phyloP scores from a whole-genome alignment of 352 stramenopile species.

The Pythium oligandrum region DNA sequence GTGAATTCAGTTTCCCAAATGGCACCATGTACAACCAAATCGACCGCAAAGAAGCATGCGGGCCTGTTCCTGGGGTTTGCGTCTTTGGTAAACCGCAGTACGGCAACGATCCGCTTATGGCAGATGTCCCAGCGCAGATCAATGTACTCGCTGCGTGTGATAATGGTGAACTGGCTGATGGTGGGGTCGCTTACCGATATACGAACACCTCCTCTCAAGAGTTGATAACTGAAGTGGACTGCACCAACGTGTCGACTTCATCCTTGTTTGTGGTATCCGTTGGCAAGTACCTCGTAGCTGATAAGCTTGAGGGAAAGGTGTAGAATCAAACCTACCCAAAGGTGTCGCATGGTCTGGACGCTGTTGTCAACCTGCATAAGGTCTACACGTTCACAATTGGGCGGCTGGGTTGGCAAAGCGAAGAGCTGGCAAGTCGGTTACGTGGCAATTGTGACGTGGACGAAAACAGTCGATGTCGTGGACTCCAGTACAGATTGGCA shows the following conservation, averaged over 20 bases:
- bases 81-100: too few relatives aligned
- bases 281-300: constrained; percentile 1
- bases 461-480: neutral
- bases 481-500: neutral
- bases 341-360: neutral
- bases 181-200: neutral
- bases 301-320: neutral
- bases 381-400: constrained; percentile 10
- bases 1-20: neutral
- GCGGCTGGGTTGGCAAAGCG: neutral
- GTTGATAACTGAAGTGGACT: neutral
- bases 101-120: too few relatives aligned
- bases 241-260: neutral
- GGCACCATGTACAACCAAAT: too few relatives aligned
- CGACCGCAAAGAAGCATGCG: neutral
- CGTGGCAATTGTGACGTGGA: neutral
- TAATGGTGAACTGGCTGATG: constrained; percentile 1
- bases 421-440: neutral
- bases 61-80: too few relatives aligned
- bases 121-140: too few relatives aligned
- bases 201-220: neutral
- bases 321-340: neutral
- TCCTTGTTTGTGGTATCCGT: constrained; percentile 5
- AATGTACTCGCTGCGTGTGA: too few relatives aligned
- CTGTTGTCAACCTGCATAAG: constrained; percentile 1